phyloP scores from a whole-genome alignment of 2,329 filamentous ascomycete species.

The Tolypocladium cylindrosporum region DNA sequence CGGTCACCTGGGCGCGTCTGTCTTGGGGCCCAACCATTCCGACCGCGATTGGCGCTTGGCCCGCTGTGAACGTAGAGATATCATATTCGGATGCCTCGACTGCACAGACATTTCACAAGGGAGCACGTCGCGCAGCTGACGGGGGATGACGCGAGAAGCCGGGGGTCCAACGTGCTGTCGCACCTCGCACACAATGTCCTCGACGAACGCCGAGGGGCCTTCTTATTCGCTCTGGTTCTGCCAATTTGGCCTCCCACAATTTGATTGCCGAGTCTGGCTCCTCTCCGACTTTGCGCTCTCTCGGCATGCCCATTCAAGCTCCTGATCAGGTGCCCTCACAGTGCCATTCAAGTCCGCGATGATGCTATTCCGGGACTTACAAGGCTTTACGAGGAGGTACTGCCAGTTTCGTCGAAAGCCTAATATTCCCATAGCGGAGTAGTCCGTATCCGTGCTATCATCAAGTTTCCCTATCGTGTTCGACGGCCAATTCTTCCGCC shows the following conservation, averaged over 20 bases:
- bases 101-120: no score
- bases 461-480: no score
- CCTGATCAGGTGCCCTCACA: background rate
- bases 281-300: background rate
- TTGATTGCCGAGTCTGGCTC: background rate
- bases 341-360: no score
- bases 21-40: background rate
- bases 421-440: no score
- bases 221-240: no score
- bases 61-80: background rate
- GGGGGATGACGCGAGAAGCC: no score
- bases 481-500: no score
- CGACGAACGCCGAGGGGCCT: background rate
- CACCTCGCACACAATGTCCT: background rate
- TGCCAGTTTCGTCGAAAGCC: no score
- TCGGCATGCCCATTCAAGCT: background rate
- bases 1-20: background rate
- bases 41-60: background rate
- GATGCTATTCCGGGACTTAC: no score
- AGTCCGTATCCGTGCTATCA: no score
- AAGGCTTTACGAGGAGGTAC: no score
- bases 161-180: background rate
- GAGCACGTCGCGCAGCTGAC: background rate
- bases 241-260: background rate
- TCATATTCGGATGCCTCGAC: no score